Base-by-base conservation (phyloP, 2,329 filamentous ascomycete species). In the Pseudocercospora macadamiae region DNA sequence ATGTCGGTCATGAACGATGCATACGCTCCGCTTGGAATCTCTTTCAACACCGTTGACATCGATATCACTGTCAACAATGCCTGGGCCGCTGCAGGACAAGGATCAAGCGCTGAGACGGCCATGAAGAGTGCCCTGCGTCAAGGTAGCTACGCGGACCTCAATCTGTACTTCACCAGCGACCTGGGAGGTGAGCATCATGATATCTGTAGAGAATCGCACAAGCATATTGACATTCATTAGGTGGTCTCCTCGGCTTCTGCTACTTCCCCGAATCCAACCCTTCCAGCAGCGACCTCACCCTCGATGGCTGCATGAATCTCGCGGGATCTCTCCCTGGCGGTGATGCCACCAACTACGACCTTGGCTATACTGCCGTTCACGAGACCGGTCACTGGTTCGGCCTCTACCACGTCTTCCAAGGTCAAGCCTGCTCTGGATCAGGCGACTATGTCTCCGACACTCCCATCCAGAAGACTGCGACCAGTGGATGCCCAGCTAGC, bases 91-190 rank as follows among this genome's bases (percentile, higher is more conserved):
- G 75, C 73, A 32, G 77, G 75, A 59, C 73, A 68, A 19, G 76
- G 78, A 64, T 77, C 78, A 57, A 61, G 77, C 16, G 61, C 56
- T 36, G 60, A 66, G 39, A 36, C 26, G 3, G 74, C 61, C 14
- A 83, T 84, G 82, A 85, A 85, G 69, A 68, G 70, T 32, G 69
- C 76, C 2, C 77, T 86, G 5, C 80, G 80, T 18, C 74, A 78
- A 64, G 82, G 82, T 49, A 77, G 68, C 36, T 85, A 85, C 69
- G 65, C 68, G 28, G 77, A 79, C 1, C 75, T 85, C 19, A 85
- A 86, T 69, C 73, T 86, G 52, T 85, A 84, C 71, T 85, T 84
- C 72, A 79, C 83, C 65, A 81, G 79, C 25, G 75, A 83, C 58
- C 74, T 85, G 7, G 59, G 64, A 36, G 63, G 55, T 39, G 5